phyloP scores from a whole-genome alignment of 2,329 filamentous ascomycete species.

The Lachnellula occidentalis region DNA sequence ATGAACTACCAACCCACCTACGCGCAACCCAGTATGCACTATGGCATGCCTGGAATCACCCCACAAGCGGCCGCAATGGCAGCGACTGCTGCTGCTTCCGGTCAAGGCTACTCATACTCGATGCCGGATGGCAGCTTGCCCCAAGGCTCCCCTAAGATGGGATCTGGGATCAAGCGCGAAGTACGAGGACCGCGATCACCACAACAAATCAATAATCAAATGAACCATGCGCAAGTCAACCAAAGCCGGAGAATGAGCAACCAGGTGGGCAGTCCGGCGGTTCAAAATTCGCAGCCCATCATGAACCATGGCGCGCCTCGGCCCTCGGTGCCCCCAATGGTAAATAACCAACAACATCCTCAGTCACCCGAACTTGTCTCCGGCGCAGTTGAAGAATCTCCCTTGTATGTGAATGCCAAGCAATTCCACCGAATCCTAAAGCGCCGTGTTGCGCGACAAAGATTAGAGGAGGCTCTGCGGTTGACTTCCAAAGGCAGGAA shows the following conservation, averaged over 20 bases:
- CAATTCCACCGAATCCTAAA: conserved; percentile 98
- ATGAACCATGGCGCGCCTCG: conserved; percentile 61
- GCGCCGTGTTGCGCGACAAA: conserved; percentile 85
- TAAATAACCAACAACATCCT: conserved; percentile 56
- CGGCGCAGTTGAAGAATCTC: conserved; percentile 75
- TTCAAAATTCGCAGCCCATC: conserved; percentile 68
- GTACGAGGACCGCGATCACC: conserved; percentile 75
- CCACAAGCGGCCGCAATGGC: conserved; percentile 85
- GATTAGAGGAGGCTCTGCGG: conserved; percentile 85
- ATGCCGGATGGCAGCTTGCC: conserved; percentile 62
- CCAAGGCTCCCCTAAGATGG: conserved; percentile 73
- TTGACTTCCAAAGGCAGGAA: conserved; percentile 93
- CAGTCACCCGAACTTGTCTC: conserved; percentile 77
- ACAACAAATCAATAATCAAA: conserved; percentile 49
- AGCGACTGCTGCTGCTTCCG: conserved; percentile 82
- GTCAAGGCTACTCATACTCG: conserved; percentile 64
- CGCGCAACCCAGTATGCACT: conserved; percentile 70
- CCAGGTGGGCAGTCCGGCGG: conserved; percentile 60
- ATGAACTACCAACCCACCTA: conserved; percentile 79
- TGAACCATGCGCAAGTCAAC: conserved; percentile 45
- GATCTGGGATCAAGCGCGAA: conserved; percentile 63
- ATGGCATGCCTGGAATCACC: conserved; percentile 68
- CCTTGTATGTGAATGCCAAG: conserved; percentile 96
- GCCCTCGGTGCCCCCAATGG: conserved; percentile 53
- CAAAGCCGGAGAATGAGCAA: conserved; percentile 69